Conservation (phyloP, 768 basidiomycete genomes). For the Pleurotus sapidus region DNA sequence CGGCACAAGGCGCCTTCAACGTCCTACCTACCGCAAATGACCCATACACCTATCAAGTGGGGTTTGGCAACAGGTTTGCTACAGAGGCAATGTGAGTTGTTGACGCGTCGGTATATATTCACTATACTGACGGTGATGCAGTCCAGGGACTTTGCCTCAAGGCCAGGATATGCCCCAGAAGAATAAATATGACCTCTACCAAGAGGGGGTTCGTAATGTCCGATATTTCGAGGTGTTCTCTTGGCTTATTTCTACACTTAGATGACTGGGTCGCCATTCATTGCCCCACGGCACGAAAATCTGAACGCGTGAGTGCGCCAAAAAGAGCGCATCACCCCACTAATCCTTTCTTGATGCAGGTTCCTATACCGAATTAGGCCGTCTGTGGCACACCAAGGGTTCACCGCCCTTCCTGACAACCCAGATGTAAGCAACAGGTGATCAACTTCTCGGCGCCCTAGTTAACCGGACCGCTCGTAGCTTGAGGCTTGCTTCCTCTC, state of each 20-base stretch:
- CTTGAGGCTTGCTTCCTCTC: slow-evolving; percentile 63
- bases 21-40: slow-evolving; percentile 39
- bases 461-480: slow-evolving; percentile 23
- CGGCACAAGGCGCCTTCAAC: slow-evolving; percentile 35
- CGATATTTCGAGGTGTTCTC: neutral
- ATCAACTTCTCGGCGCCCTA: neutral
- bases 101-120: too few species aligned
- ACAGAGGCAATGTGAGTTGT: slow-evolving; percentile 49
- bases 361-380: slow-evolving; percentile 70
- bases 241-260: slow-evolving; percentile 17
- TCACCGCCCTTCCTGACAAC: slow-evolving; percentile 51
- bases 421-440: slow-evolving; percentile 42
- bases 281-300: slow-evolving; percentile 54
- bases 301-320: slow-evolving; percentile 40
- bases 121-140: slow-evolving; percentile 13
- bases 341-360: slow-evolving; percentile 22
- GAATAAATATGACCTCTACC: slow-evolving; percentile 60
- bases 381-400: slow-evolving; percentile 65
- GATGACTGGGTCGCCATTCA: slow-evolving; percentile 62
- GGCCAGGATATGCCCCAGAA: slow-evolving; percentile 65
- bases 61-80: slow-evolving; percentile 57
- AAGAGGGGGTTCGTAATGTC: slow-evolving; percentile 40
- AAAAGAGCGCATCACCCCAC: neutral
- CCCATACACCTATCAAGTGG: slow-evolving; percentile 56
- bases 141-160: slow-evolving; percentile 53